phyloP scores from a whole-genome alignment of 768 basidiomycete species.

The Boletus subparvulus region DNA sequence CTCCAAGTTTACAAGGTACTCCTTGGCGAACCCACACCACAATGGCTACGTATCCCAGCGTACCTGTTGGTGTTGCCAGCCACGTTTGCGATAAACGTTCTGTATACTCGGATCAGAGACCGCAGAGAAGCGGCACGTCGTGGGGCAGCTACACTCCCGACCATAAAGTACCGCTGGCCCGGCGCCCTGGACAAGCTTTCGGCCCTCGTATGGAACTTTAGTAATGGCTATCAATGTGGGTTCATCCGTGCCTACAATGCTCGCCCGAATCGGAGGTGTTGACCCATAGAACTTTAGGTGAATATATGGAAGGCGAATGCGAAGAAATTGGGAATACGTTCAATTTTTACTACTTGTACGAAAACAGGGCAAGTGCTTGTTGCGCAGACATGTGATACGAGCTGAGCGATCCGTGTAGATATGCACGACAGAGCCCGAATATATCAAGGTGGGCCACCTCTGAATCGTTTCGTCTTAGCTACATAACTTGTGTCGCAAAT shows the following conservation, averaged over 20 bases:
- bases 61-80: conserved; percentile 28
- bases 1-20: conserved; percentile 13
- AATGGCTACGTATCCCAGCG: conserved; percentile 12
- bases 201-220: conserved; percentile 39
- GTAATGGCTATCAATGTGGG: conserved; percentile 50
- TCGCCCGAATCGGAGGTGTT: not conserved
- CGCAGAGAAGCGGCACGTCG: conserved; percentile 41
- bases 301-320: conserved; percentile 8
- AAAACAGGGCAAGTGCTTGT: conserved; percentile 23
- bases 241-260: not conserved
- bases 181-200: conserved; percentile 49
- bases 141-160: conserved; percentile 49
- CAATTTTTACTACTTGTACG: conserved; percentile 23
- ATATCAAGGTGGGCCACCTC: conserved; percentile 35
- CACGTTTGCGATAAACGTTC: conserved; percentile 15
- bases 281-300: conserved; percentile 10
- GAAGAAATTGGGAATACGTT: conserved; percentile 25
- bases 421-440: conserved; percentile 38
- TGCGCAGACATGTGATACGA: not conserved
- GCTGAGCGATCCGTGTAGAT: conserved; percentile 26
- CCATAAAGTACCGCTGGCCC: conserved; percentile 36
- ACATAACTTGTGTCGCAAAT: not conserved
- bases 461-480: not conserved
- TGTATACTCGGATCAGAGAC: conserved; percentile 48
- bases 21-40: not conserved